Conservation (phyloP, 2,329 filamentous ascomycete genomes). For the Lachnellula hyalina region DNA sequence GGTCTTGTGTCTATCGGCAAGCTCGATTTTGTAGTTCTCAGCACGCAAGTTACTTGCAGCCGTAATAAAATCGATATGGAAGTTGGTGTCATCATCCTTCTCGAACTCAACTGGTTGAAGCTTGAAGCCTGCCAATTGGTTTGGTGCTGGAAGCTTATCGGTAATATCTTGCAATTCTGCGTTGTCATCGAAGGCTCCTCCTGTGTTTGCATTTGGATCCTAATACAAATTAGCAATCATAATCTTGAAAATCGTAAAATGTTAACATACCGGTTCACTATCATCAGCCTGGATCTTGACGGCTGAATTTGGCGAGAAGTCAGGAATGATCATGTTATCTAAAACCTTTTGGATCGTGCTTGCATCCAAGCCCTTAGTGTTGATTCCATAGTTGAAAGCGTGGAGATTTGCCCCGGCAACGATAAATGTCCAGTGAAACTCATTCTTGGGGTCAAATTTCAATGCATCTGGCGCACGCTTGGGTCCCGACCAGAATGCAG, state of each 20-base stretch:
- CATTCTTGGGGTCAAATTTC: conserved; percentile 79
- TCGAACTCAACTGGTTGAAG: conserved; percentile 92
- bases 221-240: conserved; percentile 22
- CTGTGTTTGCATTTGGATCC: conserved; percentile 69
- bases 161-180: conserved; percentile 71
- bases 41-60: conserved; percentile 94
- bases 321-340: conserved; percentile 89
- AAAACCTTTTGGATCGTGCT: conserved; percentile 73
- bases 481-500: conserved; percentile 95
- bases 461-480: conserved; percentile 92
- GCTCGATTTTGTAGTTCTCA: conserved; percentile 95
- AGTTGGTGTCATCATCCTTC: conserved; percentile 96
- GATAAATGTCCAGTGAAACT: conserved; percentile 83
- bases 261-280: conserved; percentile 67
- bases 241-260: not conserved
- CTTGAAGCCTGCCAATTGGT: conserved; percentile 80
- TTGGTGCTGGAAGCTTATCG: conserved; percentile 69
- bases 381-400: conserved; percentile 97
- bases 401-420: conserved; percentile 87
- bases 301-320: conserved; percentile 82
- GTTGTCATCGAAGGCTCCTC: conserved; percentile 60
- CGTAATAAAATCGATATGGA: conserved; percentile 99
- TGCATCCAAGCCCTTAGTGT: conserved; percentile 67
- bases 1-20: conserved; percentile 92
- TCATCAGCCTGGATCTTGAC: conserved; percentile 98